Evolutionary conservation across 768 basidiomycete genomes (phyloP).

Genomic region (Russula lepida): DNA sequence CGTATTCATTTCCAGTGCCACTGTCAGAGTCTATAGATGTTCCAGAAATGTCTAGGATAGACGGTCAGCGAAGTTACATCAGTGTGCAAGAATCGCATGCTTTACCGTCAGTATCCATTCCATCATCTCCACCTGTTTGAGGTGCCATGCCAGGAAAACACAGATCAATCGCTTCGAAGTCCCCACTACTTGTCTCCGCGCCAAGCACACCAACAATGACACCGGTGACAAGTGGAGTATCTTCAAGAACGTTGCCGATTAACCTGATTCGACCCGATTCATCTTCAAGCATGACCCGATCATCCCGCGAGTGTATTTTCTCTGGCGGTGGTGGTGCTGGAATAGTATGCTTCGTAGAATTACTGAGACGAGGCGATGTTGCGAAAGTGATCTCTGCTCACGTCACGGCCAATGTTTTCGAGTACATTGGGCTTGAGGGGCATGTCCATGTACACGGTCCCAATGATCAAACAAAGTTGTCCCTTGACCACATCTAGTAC

Average conservation of each 20-base stretch:
- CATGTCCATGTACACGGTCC: slow-evolving; percentile 99
- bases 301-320: slow-evolving; percentile 71
- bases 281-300: slow-evolving; percentile 87
- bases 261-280: slow-evolving; percentile 89
- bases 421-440: slow-evolving; percentile 97
- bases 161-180: slow-evolving; percentile 88
- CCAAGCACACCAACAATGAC: slow-evolving; percentile 87
- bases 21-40: not conserved
- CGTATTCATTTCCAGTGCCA: slow-evolving; percentile 46
- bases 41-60: not conserved
- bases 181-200: slow-evolving; percentile 79
- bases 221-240: slow-evolving; percentile 73
- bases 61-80: slow-evolving; percentile 12
- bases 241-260: slow-evolving; percentile 62
- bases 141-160: slow-evolving; percentile 81
- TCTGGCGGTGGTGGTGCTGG: slow-evolving; percentile 68
- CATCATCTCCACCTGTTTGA: slow-evolving; percentile 35
- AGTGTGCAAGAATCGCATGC: slow-evolving; percentile 20
- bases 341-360: slow-evolving; percentile 56
- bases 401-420: slow-evolving; percentile 88
- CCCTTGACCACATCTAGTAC: slow-evolving; percentile 85
- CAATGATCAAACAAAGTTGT: slow-evolving; percentile 81
- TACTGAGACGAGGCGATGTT: not conserved
- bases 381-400: slow-evolving; percentile 34
- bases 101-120: slow-evolving; percentile 66